Conservation (phyloP, 768 basidiomycete genomes). For the Neoboletus magnificus region DNA sequence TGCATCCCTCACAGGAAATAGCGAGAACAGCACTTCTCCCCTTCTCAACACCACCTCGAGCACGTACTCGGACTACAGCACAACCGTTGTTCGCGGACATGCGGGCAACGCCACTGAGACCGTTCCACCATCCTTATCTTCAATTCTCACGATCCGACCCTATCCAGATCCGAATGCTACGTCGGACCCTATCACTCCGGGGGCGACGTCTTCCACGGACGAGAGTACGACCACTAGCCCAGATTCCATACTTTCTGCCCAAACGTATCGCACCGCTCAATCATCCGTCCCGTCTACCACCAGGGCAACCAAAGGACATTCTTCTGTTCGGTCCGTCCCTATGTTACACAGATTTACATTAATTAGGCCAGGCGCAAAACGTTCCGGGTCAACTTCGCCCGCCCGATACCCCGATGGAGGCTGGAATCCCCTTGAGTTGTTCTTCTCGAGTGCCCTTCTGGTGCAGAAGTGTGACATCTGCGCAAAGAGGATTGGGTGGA, state of each 20-base stretch:
- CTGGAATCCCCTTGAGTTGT: constrained; percentile 78
- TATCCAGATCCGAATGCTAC: constrained; percentile 48
- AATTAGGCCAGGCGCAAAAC: constrained; percentile 73
- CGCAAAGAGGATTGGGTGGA: constrained; percentile 79
- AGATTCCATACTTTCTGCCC: constrained; percentile 53
- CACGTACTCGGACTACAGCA: constrained; percentile 62
- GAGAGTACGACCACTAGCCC: constrained; percentile 37
- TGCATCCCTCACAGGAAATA: constrained; percentile 30
- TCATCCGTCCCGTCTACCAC: constrained; percentile 49
- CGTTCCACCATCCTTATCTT: constrained; percentile 57
- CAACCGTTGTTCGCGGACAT: constrained; percentile 58
- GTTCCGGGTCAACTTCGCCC: constrained; percentile 33
- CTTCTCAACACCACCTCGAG: constrained; percentile 46
- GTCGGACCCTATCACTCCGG: constrained; percentile 40
- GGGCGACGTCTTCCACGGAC: constrained; percentile 25
- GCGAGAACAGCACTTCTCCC: constrained; percentile 50
- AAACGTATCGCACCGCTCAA: constrained; percentile 62
- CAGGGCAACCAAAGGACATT: constrained; percentile 74
- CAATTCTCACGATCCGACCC: constrained; percentile 68
- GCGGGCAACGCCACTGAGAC: constrained; percentile 38
- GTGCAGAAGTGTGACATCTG: constrained; percentile 83
- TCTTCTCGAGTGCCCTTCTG: constrained; percentile 71
- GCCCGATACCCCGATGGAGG: constrained; percentile 33
- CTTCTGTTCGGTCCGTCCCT: constrained; percentile 55
- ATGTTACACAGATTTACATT: constrained; percentile 85